Percentiles rank a stretch among this genome's conserved stretches.
These are phyloP conservation scores for Xylaria multiplex DNA, from an alignment of 2,329 filamentous ascomycete genomes.

Conservation along the genomic window DNA sequence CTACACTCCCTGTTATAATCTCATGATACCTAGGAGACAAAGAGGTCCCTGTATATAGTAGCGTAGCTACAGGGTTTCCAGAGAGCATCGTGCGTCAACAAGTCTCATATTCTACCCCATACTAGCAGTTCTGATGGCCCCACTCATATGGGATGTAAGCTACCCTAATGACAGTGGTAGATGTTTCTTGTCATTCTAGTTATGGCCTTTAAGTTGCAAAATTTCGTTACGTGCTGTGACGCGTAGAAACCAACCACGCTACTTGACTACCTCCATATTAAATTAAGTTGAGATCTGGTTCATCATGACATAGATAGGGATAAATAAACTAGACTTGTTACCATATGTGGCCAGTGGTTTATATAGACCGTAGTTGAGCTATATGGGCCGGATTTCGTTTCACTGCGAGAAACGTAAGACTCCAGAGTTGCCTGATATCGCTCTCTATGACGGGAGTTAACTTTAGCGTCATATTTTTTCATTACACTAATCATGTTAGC, in stretches of 20 bases:
- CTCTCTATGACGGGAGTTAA: slow-evolving; percentile 52
- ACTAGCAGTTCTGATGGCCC: neutral
- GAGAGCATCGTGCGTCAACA: too few relatives aligned
- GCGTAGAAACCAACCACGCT: neutral
- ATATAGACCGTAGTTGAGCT: neutral
- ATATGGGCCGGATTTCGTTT: slow-evolving; percentile 50
- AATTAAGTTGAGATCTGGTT: neutral
- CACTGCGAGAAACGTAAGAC: slow-evolving; percentile 67
- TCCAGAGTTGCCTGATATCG: slow-evolving; percentile 67
- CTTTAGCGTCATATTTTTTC: slow-evolving; percentile 26
- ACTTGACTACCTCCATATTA: neutral
- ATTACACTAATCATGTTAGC: slow-evolving; percentile 1
- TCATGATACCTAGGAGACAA: too few relatives aligned
- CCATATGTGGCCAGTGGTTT: neutral
- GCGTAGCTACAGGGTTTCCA: too few relatives aligned
- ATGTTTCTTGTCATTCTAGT: too few relatives aligned
- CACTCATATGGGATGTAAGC: neutral
- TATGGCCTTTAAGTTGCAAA: neutral
- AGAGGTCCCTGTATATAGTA: too few relatives aligned
- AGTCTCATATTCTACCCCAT: too few relatives aligned
- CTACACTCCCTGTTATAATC: neutral
- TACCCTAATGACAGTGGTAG: neutral
- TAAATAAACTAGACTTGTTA: neutral
- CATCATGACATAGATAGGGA: too few relatives aligned
- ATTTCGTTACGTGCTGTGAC: neutral